phyloP scores from a whole-genome alignment of 2,329 filamentous ascomycete genomes.

The Herpotrichia juniperi region DNA sequence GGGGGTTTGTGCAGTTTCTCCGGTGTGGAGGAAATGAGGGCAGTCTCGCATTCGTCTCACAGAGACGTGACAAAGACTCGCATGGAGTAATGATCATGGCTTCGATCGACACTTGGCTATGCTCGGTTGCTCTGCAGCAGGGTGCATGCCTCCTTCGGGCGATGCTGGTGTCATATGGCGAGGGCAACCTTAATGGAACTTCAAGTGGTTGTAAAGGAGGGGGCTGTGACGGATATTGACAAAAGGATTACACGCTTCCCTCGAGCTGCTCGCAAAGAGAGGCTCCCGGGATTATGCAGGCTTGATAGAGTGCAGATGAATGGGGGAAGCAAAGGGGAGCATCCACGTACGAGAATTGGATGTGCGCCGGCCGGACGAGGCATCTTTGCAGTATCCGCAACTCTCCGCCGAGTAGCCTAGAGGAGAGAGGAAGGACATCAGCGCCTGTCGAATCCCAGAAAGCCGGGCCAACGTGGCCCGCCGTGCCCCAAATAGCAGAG shows the following conservation, averaged over 20 bases:
- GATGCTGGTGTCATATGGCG: slow-evolving; percentile 4
- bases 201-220: slow-evolving; percentile 17
- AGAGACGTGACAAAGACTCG: not conserved
- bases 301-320: slow-evolving; percentile 19
- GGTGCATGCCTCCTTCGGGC: not conserved
- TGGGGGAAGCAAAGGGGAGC: slow-evolving; percentile 16
- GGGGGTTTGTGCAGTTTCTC: not conserved
- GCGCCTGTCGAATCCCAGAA: slow-evolving; percentile 18
- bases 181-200: slow-evolving; percentile 34
- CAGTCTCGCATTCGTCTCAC: not conserved
- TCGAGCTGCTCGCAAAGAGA: slow-evolving; percentile 3
- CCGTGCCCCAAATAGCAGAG: slow-evolving; percentile 10
- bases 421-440: slow-evolving; percentile 25
- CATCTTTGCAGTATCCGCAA: slow-evolving; percentile 59
- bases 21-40: not conserved
- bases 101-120: not conserved
- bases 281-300: slow-evolving; percentile 18
- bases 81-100: not conserved
- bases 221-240: not conserved
- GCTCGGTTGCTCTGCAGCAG: slow-evolving; percentile 2
- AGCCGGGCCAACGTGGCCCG: slow-evolving; percentile 16
- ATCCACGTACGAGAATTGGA: slow-evolving; percentile 55
- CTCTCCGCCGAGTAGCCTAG: slow-evolving; percentile 56
- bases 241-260: not conserved
- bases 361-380: slow-evolving; percentile 53